Evolutionary conservation across 2,329 filamentous ascomycete genomes (phyloP), one percentile per base, ranked within the genome.

Genomic region (Blastomyces gilchristii): DNA sequence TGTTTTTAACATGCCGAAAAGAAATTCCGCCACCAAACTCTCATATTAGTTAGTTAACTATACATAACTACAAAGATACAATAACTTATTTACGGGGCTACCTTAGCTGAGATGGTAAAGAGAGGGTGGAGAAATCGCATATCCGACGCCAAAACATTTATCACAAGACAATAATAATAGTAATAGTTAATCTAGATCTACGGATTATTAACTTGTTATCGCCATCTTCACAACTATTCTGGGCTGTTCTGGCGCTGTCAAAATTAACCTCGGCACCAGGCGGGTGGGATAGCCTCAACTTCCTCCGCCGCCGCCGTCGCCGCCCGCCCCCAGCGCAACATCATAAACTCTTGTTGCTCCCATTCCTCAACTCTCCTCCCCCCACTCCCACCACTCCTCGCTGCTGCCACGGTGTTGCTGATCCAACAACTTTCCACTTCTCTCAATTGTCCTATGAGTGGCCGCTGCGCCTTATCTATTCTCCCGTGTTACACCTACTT

Each of bases 211-310:
- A 37, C 34, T 37, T 8, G 34, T 37, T 9, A 37, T 11, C 34
- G 34, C 34, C 7, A 37, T 11, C 34, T 9, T 37, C 7, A 18
- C 41, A 43, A 43, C 54, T 41, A 31, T 34, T 56, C 53, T 37
- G 53, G 53, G n/a, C 0, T 39, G 37, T 41, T 59, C 41, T 59
- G 41, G 22, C 18, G n/a, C 39, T 22, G 6, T 4, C 34, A 16
- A 41, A 47, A n/a, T 14, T 59, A 59, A 59, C 57, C 57, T 59
- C 25, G 65, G 67, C 61, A 64, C 64, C 58, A 53, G 41, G 62
- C 41, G 58, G 52, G 45, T 61, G 58, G 28, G 67, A 67, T 68
- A 70, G 70, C 63, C 58, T 68, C 67, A 58, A 57, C 60, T 16
- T 63, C 31, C 34, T 34, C 34, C 8, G 34, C 34, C 34, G 34